These are phyloP conservation scores for Nannizzia gypsea DNA, from an alignment of 2,329 filamentous ascomycete species.

Conservation along the genomic window DNA sequence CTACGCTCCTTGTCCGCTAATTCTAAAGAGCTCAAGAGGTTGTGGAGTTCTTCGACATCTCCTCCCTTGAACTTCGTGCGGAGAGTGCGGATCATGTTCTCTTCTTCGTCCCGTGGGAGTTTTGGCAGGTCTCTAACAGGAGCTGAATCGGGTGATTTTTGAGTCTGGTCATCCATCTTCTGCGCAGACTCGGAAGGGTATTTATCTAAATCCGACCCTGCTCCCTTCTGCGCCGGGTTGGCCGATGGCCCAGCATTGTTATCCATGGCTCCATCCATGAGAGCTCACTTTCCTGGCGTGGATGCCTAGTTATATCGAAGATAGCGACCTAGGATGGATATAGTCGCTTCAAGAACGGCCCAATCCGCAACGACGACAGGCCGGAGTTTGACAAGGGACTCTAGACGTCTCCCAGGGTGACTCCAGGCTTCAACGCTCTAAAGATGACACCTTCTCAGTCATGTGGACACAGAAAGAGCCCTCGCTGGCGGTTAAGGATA, in stretches of 20 bases:
- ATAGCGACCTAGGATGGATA: not conserved
- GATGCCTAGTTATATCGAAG: not conserved
- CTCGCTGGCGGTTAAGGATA: not conserved
- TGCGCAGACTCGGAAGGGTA: not conserved
- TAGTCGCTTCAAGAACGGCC: not conserved
- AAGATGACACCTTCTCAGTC: not conserved
- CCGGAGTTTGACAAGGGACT: not conserved
- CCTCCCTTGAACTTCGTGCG: constrained; percentile 21
- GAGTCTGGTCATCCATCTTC: not conserved
- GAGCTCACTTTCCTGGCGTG: not conserved
- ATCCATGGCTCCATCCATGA: not conserved
- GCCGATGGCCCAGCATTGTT: not conserved
- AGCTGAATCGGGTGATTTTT: constrained; percentile 14
- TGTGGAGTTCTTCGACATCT: constrained; percentile 20
- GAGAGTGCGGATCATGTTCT: constrained; percentile 25
- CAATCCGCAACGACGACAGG: not conserved
- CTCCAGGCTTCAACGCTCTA: not conserved
- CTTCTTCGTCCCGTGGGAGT: constrained; percentile 22
- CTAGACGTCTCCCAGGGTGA: not conserved
- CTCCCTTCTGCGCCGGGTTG: not conserved
- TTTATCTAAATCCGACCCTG: constrained; percentile 1
- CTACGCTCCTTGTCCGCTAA: constrained; percentile 19
- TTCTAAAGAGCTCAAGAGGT: constrained; percentile 23
- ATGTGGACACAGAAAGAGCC: not conserved
- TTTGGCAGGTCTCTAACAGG: constrained; percentile 13